Base-by-base conservation (phyloP, 164 flowering plant genomes). In the Liriodendron chinense region DNA sequence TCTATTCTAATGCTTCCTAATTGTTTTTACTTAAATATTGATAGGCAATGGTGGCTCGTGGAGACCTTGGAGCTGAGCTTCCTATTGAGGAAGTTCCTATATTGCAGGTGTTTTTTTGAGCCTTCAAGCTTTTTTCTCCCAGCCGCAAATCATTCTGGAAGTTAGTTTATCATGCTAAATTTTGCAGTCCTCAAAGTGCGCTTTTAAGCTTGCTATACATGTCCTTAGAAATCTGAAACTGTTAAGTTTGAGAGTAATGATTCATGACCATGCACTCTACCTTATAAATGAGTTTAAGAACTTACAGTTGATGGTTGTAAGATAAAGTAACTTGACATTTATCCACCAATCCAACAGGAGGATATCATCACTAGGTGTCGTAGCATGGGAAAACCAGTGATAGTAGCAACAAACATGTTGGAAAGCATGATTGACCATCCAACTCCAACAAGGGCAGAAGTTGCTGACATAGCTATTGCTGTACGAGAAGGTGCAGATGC, bases 11-110 rank as follows among this genome's bases (percentile, higher is more conserved):
- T 34, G 7, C 43, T 34, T 34, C 43, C 43, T 34, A 34, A 34
- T 34, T 34, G 43, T 23, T 49, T n/a, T 65, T 28, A 23, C 68
- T 62, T 28, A 72, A 48, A 56, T 78, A 21, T 48, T 82, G 66
- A 72, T 72, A 96, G 99, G 99, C 98, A 75, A 96, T 96, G 99
- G 97, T 96, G 71, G 99, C 99, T 71, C 92, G 99, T 77, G 99
- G 99, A 72, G 98, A 96, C 78, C 95, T 96, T 68, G 99, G 99
- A 77, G 99, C 98, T 77, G 99, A 96, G 79, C 94, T 96, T 79
- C 99, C 99, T 72, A 90, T 94, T 78, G 98, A 96, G 83, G 97
- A 94, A 66, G 98, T 96, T 68, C 99, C 99, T 70, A 65, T 96
- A 43, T 86, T 96, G 85, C 99, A 96, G 97, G 99, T 94, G 82